phyloP scores from a whole-genome alignment of 495 filamentous ascomycete genomes.

The Penicillium verhagenii region DNA sequence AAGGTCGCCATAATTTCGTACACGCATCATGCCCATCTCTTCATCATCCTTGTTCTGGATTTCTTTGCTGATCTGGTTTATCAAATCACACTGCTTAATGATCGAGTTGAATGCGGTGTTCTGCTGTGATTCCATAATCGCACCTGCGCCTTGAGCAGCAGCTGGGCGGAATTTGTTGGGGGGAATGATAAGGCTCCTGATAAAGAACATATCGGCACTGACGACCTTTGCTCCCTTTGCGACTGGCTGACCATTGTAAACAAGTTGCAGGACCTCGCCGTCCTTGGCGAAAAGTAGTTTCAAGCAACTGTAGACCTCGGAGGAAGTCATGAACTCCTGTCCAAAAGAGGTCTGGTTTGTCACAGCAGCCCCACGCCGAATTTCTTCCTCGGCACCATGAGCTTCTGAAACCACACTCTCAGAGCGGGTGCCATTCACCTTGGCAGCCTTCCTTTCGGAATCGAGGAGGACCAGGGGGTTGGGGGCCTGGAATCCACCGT shows the following conservation, averaged over 20 bases:
- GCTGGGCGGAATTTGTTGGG: conserved; percentile 93
- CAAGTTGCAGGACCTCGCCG: conserved; percentile 69
- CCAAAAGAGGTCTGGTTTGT: conserved; percentile 32
- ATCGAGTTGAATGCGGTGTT: conserved; percentile 84
- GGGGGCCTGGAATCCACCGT: conserved; percentile 62
- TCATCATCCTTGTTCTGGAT: conserved; percentile 48
- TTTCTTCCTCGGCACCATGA: conserved; percentile 66
- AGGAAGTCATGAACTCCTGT: conserved; percentile 69
- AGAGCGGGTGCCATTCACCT: conserved; percentile 29
- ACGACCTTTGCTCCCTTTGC: conserved; percentile 50
- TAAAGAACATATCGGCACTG: conserved; percentile 88
- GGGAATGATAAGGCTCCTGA: conserved; percentile 78
- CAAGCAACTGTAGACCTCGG: conserved; percentile 74
- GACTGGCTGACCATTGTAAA: conserved; percentile 74
- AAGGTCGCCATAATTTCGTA: conserved; percentile 58
- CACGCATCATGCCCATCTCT: conserved; percentile 39
- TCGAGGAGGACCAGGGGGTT: conserved; percentile 58
- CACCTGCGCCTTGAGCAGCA: conserved; percentile 70
- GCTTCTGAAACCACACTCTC: conserved; percentile 33
- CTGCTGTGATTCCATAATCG: conserved; percentile 79
- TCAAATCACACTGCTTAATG: conserved; percentile 63
- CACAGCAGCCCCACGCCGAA: conserved; percentile 52
- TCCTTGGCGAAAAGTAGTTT: conserved; percentile 83
- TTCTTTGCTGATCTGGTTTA: conserved; percentile 74
- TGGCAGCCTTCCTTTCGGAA: conserved; percentile 36